Percentiles rank a stretch among this genome's conserved stretches.
Conservation (phyloP, 257 asterid species). For the Coffea eugenioides region DNA sequence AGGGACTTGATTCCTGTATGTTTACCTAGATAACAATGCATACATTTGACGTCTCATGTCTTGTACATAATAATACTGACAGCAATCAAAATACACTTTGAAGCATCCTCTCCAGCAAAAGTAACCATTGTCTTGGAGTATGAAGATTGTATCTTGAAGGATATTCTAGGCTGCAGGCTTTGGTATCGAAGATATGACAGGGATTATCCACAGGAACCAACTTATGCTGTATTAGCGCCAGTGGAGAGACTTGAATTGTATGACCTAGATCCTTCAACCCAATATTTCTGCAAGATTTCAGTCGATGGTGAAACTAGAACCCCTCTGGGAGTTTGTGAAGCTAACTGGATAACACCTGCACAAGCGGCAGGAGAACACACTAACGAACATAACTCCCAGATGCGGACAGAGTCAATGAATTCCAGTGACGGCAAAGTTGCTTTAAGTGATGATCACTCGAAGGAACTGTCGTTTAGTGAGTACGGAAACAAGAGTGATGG, state of each 20-base stretch:
- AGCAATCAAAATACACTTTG: conserved; percentile 31
- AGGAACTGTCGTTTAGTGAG: conserved; percentile 17
- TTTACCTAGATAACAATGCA: neutral
- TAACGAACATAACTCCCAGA: conserved; percentile 10
- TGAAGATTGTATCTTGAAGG: conserved; percentile 21
- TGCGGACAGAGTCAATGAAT: conserved; percentile 34
- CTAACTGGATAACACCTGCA: conserved; percentile 31
- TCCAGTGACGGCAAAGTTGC: conserved; percentile 34
- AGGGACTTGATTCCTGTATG: neutral
- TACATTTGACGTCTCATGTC: neutral
- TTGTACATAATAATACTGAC: neutral
- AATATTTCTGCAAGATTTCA: conserved; percentile 33
- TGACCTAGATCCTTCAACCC: conserved; percentile 33
- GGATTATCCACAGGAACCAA: conserved; percentile 23
- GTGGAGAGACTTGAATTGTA: conserved; percentile 25
- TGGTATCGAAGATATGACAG: conserved; percentile 30
- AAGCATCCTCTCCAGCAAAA: conserved; percentile 34
- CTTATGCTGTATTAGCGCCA: conserved; percentile 23
- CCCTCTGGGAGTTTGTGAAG: conserved; percentile 25
- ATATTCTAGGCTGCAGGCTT: conserved; percentile 27
- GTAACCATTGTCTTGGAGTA: conserved; percentile 28
- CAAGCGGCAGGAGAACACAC: conserved; percentile 15
- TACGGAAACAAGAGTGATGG: conserved; percentile 22
- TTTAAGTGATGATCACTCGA: conserved; percentile 22
- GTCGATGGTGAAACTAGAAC: conserved; percentile 20